A percentile compares a stretch with the other conserved stretches of the same genome.
Conservation (phyloP, 176 grass and related monocot species). For the Metroxylon sagu region DNA sequence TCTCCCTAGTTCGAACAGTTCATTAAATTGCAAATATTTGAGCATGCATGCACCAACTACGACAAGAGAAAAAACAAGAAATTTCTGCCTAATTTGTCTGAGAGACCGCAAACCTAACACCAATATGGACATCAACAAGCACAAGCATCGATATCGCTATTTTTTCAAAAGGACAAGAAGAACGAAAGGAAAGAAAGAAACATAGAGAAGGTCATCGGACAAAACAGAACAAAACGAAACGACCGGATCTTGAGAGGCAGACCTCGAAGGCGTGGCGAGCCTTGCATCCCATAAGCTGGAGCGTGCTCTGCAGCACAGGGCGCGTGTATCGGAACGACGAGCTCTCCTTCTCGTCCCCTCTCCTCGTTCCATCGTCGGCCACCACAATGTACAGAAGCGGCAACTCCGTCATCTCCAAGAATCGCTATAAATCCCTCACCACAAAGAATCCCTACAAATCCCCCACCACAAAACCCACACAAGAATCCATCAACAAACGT, state of each 20-base stretch:
- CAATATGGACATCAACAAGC: not conserved
- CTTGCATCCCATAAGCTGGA: slow-evolving; percentile 94
- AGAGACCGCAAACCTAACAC: not conserved
- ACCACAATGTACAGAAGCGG: slow-evolving; percentile 72
- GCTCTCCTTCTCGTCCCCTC: slow-evolving; percentile 1
- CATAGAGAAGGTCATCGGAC: not conserved
- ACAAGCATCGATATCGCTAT: too few species aligned
- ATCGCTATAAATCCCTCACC: too few species aligned
- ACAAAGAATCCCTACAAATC: too few species aligned
- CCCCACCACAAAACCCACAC: too few species aligned
- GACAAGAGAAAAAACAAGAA: too few species aligned
- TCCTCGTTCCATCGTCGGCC: slow-evolving; percentile 37
- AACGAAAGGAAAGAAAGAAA: not conserved
- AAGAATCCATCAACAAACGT: too few species aligned
- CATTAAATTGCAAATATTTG: too few species aligned
- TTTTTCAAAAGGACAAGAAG: not conserved
- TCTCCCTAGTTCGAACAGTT: too few species aligned
- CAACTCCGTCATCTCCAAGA: slow-evolving; percentile 17
- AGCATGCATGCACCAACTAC: too few species aligned
- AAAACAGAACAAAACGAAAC: not conserved
- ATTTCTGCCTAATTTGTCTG: too few species aligned
- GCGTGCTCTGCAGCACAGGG: slow-evolving; percentile 67
- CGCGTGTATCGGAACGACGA: slow-evolving; percentile 87
- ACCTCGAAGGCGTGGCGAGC: slow-evolving; percentile 86
- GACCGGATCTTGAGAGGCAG: too few species aligned